phyloP scores from a whole-genome alignment of 192 early-diverging fungal genomes.

The Coemansia sp. region DNA sequence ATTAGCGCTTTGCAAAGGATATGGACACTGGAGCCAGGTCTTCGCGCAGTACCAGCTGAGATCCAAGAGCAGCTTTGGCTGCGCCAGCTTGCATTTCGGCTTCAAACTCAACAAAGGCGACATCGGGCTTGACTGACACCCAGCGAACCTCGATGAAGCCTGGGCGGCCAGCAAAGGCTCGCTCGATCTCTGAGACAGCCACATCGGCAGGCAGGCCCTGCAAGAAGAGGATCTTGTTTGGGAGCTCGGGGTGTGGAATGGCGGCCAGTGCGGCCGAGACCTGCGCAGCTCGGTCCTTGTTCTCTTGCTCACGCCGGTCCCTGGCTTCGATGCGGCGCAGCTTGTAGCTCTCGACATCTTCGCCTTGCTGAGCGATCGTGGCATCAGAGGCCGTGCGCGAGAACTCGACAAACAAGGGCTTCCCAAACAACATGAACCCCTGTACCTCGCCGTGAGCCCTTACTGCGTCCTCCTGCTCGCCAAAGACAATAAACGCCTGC shows the following conservation, averaged over 20 bases:
- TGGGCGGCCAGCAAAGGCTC: constrained; percentile 58
- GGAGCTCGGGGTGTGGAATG: constrained; percentile 76
- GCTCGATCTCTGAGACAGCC: constrained; percentile 72
- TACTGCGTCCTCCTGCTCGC: constrained; percentile 67
- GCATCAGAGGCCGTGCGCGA: constrained; percentile 36
- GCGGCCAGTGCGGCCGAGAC: constrained; percentile 35
- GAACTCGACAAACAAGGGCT: constrained; percentile 70
- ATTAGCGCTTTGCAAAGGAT: constrained; percentile 36
- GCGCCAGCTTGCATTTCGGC: constrained; percentile 78
- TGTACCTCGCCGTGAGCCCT: constrained; percentile 84
- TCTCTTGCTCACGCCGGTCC: constrained; percentile 22
- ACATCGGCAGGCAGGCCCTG: constrained; percentile 81
- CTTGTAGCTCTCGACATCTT: constrained; percentile 49
- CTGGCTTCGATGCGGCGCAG: constrained; percentile 22
- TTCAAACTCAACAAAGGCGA: constrained; percentile 97
- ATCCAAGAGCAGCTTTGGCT: constrained; percentile 72
- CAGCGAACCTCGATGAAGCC: constrained; percentile 97
- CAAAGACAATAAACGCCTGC: constrained; percentile 92
- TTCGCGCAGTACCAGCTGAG: constrained; percentile 18
- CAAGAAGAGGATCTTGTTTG: constrained; percentile 95
- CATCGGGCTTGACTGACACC: constrained; percentile 86
- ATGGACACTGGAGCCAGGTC: constrained; percentile 28
- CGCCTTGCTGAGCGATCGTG: constrained; percentile 65
- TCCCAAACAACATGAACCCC: constrained; percentile 78
- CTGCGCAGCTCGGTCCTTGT: constrained; percentile 10